Conservation (phyloP, 2,329 filamentous ascomycete species). For the Diplodia mutila region DNA sequence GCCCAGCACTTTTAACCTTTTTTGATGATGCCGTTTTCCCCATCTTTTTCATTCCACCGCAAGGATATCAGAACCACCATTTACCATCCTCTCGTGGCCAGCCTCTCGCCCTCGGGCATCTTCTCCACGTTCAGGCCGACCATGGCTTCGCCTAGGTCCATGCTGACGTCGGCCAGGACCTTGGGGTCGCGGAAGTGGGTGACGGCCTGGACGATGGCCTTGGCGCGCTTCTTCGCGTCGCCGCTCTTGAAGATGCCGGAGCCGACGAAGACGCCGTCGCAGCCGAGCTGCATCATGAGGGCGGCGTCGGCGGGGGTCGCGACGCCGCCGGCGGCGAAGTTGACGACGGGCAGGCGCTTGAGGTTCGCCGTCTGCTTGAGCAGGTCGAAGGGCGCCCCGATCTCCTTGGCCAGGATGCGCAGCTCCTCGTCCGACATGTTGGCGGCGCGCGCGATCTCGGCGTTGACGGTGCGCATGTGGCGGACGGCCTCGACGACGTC, state of each 20-base stretch:
- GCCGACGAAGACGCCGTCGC: conserved; percentile 96
- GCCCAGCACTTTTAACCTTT: neutral
- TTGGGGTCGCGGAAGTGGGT: conserved; percentile 87
- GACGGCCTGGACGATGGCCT: conserved; percentile 91
- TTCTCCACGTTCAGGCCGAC: conserved; percentile 86
- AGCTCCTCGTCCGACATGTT: conserved; percentile 72
- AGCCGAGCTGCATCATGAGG: conserved; percentile 98
- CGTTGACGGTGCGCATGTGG: conserved; percentile 90
- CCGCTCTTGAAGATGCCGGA: conserved; percentile 97
- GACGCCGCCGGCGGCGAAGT: conserved; percentile 98
- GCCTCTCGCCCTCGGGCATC: conserved; percentile 78
- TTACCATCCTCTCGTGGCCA: conserved; percentile 86
- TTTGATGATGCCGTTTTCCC: neutral
- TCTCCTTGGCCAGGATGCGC: conserved; percentile 76
- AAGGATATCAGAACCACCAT: neutral
- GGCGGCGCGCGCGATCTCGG: conserved; percentile 75
- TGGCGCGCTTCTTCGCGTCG: conserved; percentile 84
- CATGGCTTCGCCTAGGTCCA: conserved; percentile 95
- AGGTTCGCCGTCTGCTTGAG: conserved; percentile 86
- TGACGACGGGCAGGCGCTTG: conserved; percentile 89
- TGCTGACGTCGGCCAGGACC: conserved; percentile 83
- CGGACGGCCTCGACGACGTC: conserved; percentile 96
- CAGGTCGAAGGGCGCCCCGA: conserved; percentile 76
- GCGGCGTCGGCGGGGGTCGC: conserved; percentile 97
- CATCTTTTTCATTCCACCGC: neutral